Evolutionary conservation across 768 basidiomycete species (phyloP).

Genomic region (Nidula microcarpa): DNA sequence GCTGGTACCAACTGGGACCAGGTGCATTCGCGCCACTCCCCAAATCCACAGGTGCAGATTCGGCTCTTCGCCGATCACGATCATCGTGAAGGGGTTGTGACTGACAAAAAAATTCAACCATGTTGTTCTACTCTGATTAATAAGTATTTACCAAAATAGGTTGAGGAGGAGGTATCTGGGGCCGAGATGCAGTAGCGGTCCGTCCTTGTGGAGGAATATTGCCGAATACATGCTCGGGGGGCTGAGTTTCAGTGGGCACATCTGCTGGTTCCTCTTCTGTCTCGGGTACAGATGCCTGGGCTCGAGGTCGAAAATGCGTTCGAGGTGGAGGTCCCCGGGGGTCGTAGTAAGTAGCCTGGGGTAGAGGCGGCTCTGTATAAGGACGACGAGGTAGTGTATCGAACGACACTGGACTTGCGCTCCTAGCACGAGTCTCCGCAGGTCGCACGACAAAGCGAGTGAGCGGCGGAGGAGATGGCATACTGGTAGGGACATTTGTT

Average conservation of each 20-base stretch:
- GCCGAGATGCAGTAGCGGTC: constrained; percentile 2
- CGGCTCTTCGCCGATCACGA: constrained; percentile 12
- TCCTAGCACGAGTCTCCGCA: constrained; percentile 19
- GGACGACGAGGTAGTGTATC: constrained; percentile 22
- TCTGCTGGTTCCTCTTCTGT: not conserved
- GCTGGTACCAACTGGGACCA: constrained; percentile 28
- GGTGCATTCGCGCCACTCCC: constrained; percentile 5
- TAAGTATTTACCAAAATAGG: constrained; percentile 21
- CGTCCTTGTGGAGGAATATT: not conserved
- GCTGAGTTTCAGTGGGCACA: not conserved
- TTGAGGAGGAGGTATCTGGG: constrained; percentile 14
- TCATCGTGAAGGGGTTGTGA: not conserved
- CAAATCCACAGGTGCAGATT: constrained; percentile 20
- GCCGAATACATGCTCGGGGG: constrained; percentile 1
- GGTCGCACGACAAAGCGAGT: not conserved
- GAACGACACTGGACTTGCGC: constrained; percentile 30
- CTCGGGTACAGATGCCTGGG: not conserved
- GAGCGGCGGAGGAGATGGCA: constrained; percentile 42
- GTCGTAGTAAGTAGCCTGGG: constrained; percentile 2
- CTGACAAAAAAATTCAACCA: constrained; percentile 4
- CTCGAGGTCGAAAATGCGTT: not conserved
- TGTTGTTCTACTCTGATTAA: not conserved
- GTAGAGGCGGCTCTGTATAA: constrained; percentile 18
- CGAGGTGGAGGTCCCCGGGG: constrained; percentile 1
- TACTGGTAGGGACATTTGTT: constrained; percentile 30